A percentile compares a stretch with the other conserved stretches of the same genome.
Conservation (phyloP, 2,329 filamentous ascomycete species). For the Stagonosporopsis cucurbitacearum region DNA sequence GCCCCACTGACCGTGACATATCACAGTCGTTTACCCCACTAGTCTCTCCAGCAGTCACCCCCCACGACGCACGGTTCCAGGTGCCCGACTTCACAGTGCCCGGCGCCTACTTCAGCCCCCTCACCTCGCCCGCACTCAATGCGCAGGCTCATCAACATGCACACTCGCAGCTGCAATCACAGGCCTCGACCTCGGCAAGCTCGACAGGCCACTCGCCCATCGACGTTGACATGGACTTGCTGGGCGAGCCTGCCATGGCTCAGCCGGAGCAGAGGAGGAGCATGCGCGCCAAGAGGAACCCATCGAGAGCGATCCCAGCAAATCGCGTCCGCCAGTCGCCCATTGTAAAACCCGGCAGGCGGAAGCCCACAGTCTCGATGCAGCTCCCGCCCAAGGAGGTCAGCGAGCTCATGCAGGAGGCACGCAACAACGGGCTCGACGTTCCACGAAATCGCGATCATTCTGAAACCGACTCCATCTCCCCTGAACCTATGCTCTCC, state of each 20-base stretch:
- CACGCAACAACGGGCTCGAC: slow-evolving; percentile 37
- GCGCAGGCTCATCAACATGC: slow-evolving; percentile 63
- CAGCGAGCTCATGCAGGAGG: slow-evolving; percentile 50
- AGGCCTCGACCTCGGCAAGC: slow-evolving; percentile 57
- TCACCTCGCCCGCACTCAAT: slow-evolving; percentile 80
- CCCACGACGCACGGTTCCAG: slow-evolving; percentile 72
- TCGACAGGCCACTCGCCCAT: slow-evolving; percentile 58
- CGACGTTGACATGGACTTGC: slow-evolving; percentile 55
- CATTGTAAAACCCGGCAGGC: slow-evolving; percentile 68
- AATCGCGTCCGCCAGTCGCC: slow-evolving; percentile 71
- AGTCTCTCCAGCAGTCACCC: slow-evolving; percentile 83
- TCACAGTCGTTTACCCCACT: slow-evolving; percentile 82
- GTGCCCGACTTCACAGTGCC: slow-evolving; percentile 66
- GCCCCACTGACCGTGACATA: slow-evolving; percentile 53
- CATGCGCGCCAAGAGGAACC: slow-evolving; percentile 54
- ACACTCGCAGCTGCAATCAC: slow-evolving; percentile 38
- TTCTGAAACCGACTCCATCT: slow-evolving; percentile 58
- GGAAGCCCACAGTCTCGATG: slow-evolving; percentile 54
- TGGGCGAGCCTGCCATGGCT: slow-evolving; percentile 44
- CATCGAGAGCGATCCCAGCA: slow-evolving; percentile 55
- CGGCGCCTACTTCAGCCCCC: slow-evolving; percentile 79
- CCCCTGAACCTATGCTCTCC: slow-evolving; percentile 55
- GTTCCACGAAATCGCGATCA: slow-evolving; percentile 44
- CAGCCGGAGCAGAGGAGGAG: slow-evolving; percentile 52
- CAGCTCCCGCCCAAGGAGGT: slow-evolving; percentile 55